Evolutionary conservation across 2,329 filamentous ascomycete species (phyloP), one percentile per base, ranked within the genome.

Genomic region (Trichoderma oligosporum): DNA sequence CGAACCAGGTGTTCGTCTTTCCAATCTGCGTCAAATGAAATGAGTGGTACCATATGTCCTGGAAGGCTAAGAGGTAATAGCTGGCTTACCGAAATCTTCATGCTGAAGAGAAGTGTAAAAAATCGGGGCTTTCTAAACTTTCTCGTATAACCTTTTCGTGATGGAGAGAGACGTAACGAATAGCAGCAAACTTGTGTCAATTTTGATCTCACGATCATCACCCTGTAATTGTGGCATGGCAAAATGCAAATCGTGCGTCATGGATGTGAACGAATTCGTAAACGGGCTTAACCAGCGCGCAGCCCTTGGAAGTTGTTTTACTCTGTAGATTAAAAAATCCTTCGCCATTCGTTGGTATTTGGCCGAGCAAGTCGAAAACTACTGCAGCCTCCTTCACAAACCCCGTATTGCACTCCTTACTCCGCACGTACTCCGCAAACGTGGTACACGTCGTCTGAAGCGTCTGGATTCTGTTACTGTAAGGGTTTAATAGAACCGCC

Each of bases 21-120:
- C n/a, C n/a, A 16, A 44, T 42, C 47, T 57, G 36, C 25, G 45
- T 33, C 38, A 18, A n/a, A n/a, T 57, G 38, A 51, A 57, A 51
- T 57, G 46, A 57, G 29, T 29, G 44, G 49, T 53, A n/a, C 49
- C 44, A 44, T 27, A 57, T 44, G 39, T 57, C 51, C 55, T 57
- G 44, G 55, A 57, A 57, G 55, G 45, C 51, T 44, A 27, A 25
- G 11, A 36, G 35, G 20, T 36, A n/a, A 33, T 7, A 4, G 38
- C 20, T 16, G n/a, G n/a, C 49, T 35, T 31, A 25, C n/a, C 7
- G 18, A 35, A 33, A 16, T 5, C 6, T 9, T 27, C 16, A 29
- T 7, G 29, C 41, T 8, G n/a, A 31, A 18, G 7, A 18, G 6
- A 33, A 22, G 6, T 18, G 42, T 12, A 31, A 29, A 31, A n/a